Evolutionary conservation across 2,329 filamentous ascomycete genomes (phyloP), one percentile per base, ranked within the genome.

Genomic region (Xylariaceae sp.): DNA sequence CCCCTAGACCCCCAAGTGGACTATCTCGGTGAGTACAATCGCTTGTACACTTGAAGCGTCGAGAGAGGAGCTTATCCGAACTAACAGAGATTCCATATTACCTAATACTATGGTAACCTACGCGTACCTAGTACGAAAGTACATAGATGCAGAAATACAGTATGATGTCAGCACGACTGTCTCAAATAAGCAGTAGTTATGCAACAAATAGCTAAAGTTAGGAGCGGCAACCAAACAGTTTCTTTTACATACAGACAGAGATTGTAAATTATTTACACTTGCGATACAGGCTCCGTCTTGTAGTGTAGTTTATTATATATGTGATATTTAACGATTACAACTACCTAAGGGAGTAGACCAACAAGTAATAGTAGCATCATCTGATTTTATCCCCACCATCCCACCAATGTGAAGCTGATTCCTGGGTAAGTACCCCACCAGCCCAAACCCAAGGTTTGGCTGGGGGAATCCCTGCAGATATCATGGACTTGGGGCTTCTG

Each of bases 381-480:
- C 49, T 46, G 37, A 48, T 26, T 42, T 50, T 9, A 52, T 52
- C 57, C 57, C 57, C 57, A 40, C 57, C 45, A 52, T 60, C 40
- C 51, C 41, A 52, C 51, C 48, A 48, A 7, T 37, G 32, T 37
- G 32, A 37, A 16, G 32, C 3, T 12, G 14, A 37, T 10, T 37
- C 32, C 32, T 16, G 14, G 3, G 3, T 37, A 37, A 12, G 3
- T 37, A 37, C 46, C 52, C 50, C 52, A 43, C 58, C 50, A 58
- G 58, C 52, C 52, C 26, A 54, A 32, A 41, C 44, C 10, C 10
- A 14, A 32, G 18, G 20, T 9, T 18, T 45, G 10, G 14, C 45
- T 20, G 14, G 23, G 43, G 32, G 23, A 44, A 54, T 29, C 59
- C 59, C 45, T 60, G 57, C 54, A 50, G 53, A 49, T 52, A 37